phyloP scores from a whole-genome alignment of 805 yeast species.

The Sugiyamaella qingdaonensis region DNA sequence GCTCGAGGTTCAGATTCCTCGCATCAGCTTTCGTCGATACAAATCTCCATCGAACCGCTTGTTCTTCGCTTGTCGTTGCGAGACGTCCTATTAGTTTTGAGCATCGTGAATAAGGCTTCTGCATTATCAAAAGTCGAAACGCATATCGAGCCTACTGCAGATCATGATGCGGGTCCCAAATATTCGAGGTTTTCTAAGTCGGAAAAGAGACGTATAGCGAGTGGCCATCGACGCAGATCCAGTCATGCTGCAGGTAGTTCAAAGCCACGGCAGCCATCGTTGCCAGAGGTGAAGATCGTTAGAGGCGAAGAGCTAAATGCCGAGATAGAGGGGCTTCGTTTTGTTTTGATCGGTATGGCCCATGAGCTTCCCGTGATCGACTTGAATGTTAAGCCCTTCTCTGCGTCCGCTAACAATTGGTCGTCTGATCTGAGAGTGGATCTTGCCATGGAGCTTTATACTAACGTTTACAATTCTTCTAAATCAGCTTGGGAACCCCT shows the following conservation, averaged over 20 bases:
- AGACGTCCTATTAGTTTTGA: constrained; percentile 77
- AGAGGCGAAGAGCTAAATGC: constrained; percentile 67
- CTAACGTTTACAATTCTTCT: constrained; percentile 81
- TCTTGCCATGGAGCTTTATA: constrained; percentile 57
- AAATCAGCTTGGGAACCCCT: constrained; percentile 89
- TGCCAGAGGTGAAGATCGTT: constrained; percentile 34
- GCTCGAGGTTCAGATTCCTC: constrained; percentile 58
- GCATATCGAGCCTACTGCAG: not conserved
- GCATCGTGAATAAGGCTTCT: constrained; percentile 68
- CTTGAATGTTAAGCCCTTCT: constrained; percentile 67
- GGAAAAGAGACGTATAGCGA: constrained; percentile 9
- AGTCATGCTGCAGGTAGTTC: not conserved
- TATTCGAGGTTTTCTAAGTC: constrained; percentile 18
- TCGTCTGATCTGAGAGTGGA: constrained; percentile 76
- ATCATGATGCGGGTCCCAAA: constrained; percentile 11
- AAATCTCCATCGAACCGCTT: constrained; percentile 72
- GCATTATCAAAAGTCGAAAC: constrained; percentile 38
- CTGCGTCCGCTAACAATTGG: constrained; percentile 72
- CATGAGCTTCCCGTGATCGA: constrained; percentile 89
- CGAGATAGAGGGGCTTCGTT: constrained; percentile 68
- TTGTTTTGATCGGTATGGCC: constrained; percentile 84
- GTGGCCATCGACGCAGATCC: not conserved
- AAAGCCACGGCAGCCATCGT: not conserved
- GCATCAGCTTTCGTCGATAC: constrained; percentile 57
- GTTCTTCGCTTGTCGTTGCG: constrained; percentile 77